These are phyloP conservation scores for Nakazawaea ernobii DNA, from an alignment of 805 yeast species.

Conservation along the genomic window DNA sequence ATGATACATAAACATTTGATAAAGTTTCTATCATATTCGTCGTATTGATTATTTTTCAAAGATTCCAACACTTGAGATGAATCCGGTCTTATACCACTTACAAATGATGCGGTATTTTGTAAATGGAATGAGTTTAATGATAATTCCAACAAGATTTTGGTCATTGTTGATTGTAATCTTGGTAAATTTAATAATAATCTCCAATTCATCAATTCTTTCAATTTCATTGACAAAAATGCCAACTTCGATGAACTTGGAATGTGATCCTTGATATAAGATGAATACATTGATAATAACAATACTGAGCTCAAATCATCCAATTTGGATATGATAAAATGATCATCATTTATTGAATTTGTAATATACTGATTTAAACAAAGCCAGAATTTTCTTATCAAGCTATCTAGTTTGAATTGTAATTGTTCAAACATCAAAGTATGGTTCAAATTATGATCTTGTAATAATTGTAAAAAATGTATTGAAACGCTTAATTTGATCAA, in stretches of 20 bases:
- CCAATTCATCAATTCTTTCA: constrained; percentile 25
- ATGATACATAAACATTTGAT: background rate
- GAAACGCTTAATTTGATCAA: constrained; percentile 22
- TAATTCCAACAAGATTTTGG: constrained; percentile 22
- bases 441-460: constrained; percentile 19
- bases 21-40: background rate
- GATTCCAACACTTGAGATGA: background rate
- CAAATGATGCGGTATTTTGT: constrained; percentile 17
- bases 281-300: constrained; percentile 17
- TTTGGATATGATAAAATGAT: constrained; percentile 7
- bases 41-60: background rate
- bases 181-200: constrained; percentile 19
- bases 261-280: constrained; percentile 16
- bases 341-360: constrained; percentile 18
- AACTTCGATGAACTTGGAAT: constrained; percentile 13
- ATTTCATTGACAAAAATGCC: constrained; percentile 15
- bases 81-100: constrained; percentile 17
- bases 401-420: constrained; percentile 18
- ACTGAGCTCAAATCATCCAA: constrained; percentile 24
- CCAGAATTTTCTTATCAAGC: constrained; percentile 23
- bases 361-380: constrained; percentile 26
- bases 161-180: constrained; percentile 19
- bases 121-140: constrained; percentile 13
- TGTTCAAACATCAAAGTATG: constrained; percentile 18
- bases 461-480: constrained; percentile 19